phyloP scores from a whole-genome alignment of 495 filamentous ascomycete species.

The Talaromyces thailandensis region DNA sequence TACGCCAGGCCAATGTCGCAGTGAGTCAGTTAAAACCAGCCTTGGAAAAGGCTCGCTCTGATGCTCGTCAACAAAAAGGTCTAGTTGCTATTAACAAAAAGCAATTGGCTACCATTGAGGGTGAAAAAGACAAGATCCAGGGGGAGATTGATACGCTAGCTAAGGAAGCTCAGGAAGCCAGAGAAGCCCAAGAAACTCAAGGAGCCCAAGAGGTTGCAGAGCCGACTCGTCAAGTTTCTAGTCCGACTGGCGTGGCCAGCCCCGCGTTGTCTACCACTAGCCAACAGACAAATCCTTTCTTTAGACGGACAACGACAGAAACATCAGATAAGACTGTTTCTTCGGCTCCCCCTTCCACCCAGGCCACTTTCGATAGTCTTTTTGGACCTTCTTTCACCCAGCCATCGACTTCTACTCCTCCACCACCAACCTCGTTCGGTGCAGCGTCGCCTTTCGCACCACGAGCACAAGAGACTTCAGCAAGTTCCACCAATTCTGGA shows the following conservation, averaged over 20 bases:
- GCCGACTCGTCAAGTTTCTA: conserved; percentile 21
- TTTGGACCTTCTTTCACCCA: conserved; percentile 69
- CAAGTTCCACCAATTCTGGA: conserved; percentile 30
- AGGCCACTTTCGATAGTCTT: conserved; percentile 78
- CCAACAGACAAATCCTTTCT: conserved; percentile 82
- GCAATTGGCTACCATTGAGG: conserved; percentile 81
- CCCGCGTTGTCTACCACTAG: conserved; percentile 67
- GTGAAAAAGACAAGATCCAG: conserved; percentile 77
- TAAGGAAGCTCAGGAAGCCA: conserved; percentile 32
- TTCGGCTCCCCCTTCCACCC: conserved; percentile 35
- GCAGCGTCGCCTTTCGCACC: conserved; percentile 39
- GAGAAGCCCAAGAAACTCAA: not conserved
- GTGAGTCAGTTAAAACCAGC: conserved; percentile 75
- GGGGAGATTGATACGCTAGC: conserved; percentile 61
- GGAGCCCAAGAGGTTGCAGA: conserved; percentile 22
- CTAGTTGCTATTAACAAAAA: conserved; percentile 97
- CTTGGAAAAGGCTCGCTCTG: conserved; percentile 80
- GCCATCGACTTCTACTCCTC: conserved; percentile 30
- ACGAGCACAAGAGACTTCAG: conserved; percentile 18
- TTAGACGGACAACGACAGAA: conserved; percentile 60
- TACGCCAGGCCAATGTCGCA: conserved; percentile 70
- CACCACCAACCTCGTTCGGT: conserved; percentile 59
- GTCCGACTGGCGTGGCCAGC: conserved; percentile 46
- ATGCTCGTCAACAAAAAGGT: conserved; percentile 89
- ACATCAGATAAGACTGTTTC: conserved; percentile 52